Evolutionary conservation across 352 stramenopile genomes (phyloP), one percentile per base, ranked within the genome.

Genomic region (Thraustotheca clavata): DNA sequence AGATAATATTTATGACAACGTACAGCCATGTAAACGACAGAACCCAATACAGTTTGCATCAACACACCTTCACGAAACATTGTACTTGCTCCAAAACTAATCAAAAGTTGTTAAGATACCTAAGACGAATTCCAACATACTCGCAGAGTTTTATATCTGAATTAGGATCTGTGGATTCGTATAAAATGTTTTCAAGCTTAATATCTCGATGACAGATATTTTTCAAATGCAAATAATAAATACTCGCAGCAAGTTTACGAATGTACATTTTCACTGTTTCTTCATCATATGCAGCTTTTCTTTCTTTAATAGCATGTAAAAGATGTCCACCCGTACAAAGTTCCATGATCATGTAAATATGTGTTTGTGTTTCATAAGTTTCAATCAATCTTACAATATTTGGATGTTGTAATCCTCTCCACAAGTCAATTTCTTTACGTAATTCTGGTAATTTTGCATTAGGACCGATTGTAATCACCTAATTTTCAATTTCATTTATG

Each of bases 271-370:
- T 88, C n/a, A 72, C 78, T 11, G 72, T 54, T 12, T 82, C 68
- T 36, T 91, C 83, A 0, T 75, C 70, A 35, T 86, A 88, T 47
- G 73, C 70, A 14, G 73, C 68, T n/a, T 62, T 68, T 14, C 48
- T 47, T 32, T n/a, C 18, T 34, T 68, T 60, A 6, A 68, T 59
- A 4, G 48, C 48, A 0, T 60, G 48, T 22, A 68, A 59, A 27
- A 68, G 48, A 39, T 62, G 52, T 1, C 83, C 83, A 3, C 75
- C 76, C 8, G 74, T 69, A 36, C 77, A 82, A 29, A 92, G 77
- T 66, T 92, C 83, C 83, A 92, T 92, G 74, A 92, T 88, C 68
- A 92, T 90, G 62, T 86, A 87, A 62, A 92, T 90, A 55, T 89
- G 79, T 48, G 32, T 74, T 66, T 34, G 87, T 78, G n/a, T 50